Conservation (phyloP, 1,284 basidiomycete species). For the Flammula alnicola region DNA sequence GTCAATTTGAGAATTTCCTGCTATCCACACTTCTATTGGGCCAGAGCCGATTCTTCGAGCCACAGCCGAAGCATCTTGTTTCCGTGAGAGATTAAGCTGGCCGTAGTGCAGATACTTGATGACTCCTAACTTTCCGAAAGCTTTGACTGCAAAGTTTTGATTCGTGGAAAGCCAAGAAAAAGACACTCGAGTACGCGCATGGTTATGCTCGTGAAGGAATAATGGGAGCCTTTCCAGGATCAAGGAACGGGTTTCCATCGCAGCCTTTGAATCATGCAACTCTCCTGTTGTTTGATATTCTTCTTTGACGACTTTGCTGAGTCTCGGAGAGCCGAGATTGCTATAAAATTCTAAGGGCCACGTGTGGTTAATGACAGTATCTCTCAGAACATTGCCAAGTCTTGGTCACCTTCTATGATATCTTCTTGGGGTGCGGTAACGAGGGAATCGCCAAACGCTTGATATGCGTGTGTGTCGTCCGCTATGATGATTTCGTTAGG, state of each 20-base stretch:
- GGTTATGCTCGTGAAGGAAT: constrained; percentile 89
- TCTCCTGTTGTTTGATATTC: constrained; percentile 70
- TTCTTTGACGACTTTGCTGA: constrained; percentile 78
- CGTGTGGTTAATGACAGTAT: neutral
- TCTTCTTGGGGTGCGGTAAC: constrained; percentile 93
- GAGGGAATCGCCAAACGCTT: constrained; percentile 77
- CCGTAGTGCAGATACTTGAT: constrained; percentile 63
- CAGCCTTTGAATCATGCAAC: constrained; percentile 50
- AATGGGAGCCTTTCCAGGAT: constrained; percentile 90
- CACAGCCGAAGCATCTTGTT: constrained; percentile 77
- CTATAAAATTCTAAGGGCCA: constrained; percentile 62
- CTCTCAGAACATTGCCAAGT: neutral
- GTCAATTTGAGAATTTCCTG: constrained; percentile 77
- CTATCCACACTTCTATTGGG: constrained; percentile 78
- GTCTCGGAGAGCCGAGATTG: constrained; percentile 67
- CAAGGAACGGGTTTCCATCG: constrained; percentile 58
- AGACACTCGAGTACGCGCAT: constrained; percentile 70
- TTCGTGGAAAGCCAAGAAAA: constrained; percentile 76
- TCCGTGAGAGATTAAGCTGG: constrained; percentile 51
- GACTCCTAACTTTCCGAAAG: constrained; percentile 64
- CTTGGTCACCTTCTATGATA: constrained; percentile 66
- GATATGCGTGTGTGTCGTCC: constrained; percentile 80
- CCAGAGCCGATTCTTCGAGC: constrained; percentile 63
- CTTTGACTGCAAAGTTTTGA: constrained; percentile 74
- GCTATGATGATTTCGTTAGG: constrained; percentile 73